Conservation (phyloP, 2,329 filamentous ascomycete species). For the Berkeleyomyces rouxiae region DNA sequence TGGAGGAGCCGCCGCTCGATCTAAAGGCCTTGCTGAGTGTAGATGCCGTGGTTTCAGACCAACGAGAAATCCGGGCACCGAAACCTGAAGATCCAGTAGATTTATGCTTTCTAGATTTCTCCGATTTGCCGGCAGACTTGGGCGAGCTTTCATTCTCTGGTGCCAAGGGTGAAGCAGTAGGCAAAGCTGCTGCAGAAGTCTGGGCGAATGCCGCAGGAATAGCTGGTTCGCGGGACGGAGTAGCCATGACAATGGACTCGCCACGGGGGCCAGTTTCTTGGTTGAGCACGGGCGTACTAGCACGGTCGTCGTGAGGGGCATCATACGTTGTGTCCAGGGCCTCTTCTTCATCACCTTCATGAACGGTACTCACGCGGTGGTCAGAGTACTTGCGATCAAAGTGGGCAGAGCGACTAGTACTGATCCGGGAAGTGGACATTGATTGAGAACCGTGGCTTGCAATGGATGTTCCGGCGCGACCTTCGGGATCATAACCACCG, state of each 20-base stretch:
- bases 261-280: conserved; percentile 7
- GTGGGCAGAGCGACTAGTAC: conserved; percentile 60
- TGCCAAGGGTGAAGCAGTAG: conserved; percentile 16
- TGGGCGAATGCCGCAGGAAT: conserved; percentile 3
- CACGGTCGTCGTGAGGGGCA: conserved; percentile 24
- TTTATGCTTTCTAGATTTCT: conserved; percentile 76
- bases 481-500: conserved; percentile 50
- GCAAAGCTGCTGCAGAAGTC: background rate
- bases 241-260: conserved; percentile 7
- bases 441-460: conserved; percentile 31
- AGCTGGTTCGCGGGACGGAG: conserved; percentile 6
- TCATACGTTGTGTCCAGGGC: conserved; percentile 26
- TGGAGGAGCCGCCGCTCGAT: conserved; percentile 37
- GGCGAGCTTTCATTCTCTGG: conserved; percentile 69
- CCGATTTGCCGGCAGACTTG: conserved; percentile 29
- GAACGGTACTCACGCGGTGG: conserved; percentile 78
- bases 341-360: conserved; percentile 65
- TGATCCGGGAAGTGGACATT: conserved; percentile 16
- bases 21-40: conserved; percentile 67
- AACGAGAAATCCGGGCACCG: conserved; percentile 87
- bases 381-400: conserved; percentile 46
- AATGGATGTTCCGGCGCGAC: conserved; percentile 20
- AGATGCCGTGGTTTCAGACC: conserved; percentile 91
- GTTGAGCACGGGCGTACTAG: background rate
- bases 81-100: conserved; percentile 61